Conservation (phyloP, 2,329 filamentous ascomycete genomes). For the Clarireedia sp. region DNA sequence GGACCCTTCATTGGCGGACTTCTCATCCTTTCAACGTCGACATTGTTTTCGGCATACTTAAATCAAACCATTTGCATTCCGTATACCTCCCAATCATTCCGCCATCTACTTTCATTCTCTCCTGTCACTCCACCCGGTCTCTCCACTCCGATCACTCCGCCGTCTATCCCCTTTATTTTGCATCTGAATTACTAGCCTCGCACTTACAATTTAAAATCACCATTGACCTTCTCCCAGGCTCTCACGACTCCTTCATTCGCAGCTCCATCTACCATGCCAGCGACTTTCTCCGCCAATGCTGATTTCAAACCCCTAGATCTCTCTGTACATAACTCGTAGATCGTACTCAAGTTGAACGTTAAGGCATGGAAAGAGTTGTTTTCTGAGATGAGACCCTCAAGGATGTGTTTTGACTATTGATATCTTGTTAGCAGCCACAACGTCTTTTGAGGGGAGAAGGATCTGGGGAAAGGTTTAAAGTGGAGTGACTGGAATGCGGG, state of each 20-base stretch:
- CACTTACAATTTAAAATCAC: conserved; percentile 28
- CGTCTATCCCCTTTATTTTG: not conserved
- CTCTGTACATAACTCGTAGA: conserved; percentile 89
- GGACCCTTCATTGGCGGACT: too few species aligned
- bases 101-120: not conserved
- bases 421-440: not conserved
- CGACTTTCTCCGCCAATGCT: conserved; percentile 61
- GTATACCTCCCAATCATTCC: too few species aligned
- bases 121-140: not conserved
- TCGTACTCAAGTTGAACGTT: conserved; percentile 81
- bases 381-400: conserved; percentile 57
- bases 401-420: conserved; percentile 50
- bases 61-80: too few species aligned
- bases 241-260: not conserved
- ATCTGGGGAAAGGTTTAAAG: not conserved
- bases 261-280: conserved; percentile 29
- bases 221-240: conserved; percentile 28
- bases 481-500: not conserved
- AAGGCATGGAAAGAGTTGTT: conserved; percentile 67
- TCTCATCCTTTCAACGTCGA: too few species aligned
- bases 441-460: not conserved
- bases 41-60: too few species aligned
- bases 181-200: not conserved
- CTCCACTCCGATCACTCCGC: not conserved
- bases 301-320: conserved; percentile 62